phyloP scores from a whole-genome alignment of 2,329 filamentous ascomycete genomes.

The Aspergillus hortae region DNA sequence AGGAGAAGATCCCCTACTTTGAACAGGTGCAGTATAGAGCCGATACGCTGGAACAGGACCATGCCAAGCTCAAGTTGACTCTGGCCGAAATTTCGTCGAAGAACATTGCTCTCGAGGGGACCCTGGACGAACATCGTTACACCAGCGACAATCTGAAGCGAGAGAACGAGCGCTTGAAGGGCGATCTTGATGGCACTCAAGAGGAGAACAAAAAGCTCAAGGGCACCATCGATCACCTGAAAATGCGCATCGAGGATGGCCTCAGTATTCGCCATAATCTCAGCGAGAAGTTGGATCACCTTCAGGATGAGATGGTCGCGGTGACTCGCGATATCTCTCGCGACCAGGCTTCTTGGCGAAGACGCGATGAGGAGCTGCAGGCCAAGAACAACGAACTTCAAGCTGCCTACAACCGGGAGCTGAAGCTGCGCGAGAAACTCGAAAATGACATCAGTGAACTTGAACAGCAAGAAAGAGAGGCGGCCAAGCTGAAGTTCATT shows the following conservation, averaged over 20 bases:
- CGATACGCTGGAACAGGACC: slow-evolving; percentile 65
- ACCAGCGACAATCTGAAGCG: slow-evolving; percentile 58
- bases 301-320: slow-evolving; percentile 82
- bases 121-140: slow-evolving; percentile 61
- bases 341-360: slow-evolving; percentile 75
- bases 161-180: slow-evolving; percentile 54
- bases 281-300: slow-evolving; percentile 74
- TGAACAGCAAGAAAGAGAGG: slow-evolving; percentile 69
- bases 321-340: slow-evolving; percentile 76
- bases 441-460: slow-evolving; percentile 59
- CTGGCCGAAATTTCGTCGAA: slow-evolving; percentile 54
- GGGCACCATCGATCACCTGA: slow-evolving; percentile 68
- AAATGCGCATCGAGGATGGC: slow-evolving; percentile 79
- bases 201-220: slow-evolving; percentile 69
- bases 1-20: slow-evolving; percentile 67
- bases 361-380: slow-evolving; percentile 59
- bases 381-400: slow-evolving; percentile 54
- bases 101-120: slow-evolving; percentile 59
- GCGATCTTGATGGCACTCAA: slow-evolving; percentile 47
- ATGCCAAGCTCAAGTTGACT: slow-evolving; percentile 53
- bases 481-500: slow-evolving; percentile 74
- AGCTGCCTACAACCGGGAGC: slow-evolving; percentile 64
- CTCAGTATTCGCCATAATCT: slow-evolving; percentile 79
- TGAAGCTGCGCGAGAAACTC: slow-evolving; percentile 59
- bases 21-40: slow-evolving; percentile 63